These are phyloP conservation scores for Suillus brevipes DNA, from an alignment of 768 basidiomycete species.

Conservation along the genomic window DNA sequence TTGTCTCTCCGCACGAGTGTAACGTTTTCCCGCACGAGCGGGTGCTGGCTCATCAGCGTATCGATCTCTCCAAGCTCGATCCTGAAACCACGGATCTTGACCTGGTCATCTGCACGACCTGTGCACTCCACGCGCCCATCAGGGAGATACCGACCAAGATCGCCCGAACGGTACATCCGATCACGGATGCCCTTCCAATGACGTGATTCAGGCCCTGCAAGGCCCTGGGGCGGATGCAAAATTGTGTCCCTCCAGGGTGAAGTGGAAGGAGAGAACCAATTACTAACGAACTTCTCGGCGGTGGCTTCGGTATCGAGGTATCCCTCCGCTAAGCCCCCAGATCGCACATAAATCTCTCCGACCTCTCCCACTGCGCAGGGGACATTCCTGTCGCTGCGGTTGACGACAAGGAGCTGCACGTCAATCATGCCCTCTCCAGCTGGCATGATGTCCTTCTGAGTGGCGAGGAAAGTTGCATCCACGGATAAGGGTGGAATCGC, in stretches of 20 bases:
- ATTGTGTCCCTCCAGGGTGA: slow-evolving; percentile 70
- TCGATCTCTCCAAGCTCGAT: slow-evolving; percentile 99
- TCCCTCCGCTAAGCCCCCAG: slow-evolving; percentile 93
- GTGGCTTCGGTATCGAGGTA: slow-evolving; percentile 86
- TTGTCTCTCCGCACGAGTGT: slow-evolving; percentile 96
- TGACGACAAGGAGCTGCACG: slow-evolving; percentile 95
- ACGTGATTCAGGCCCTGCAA: slow-evolving; percentile 69
- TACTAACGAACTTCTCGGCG: slow-evolving; percentile 87
- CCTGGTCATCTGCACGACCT: slow-evolving; percentile 96
- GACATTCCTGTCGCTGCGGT: slow-evolving; percentile 79
- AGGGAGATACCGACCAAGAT: slow-evolving; percentile 91
- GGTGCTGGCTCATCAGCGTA: slow-evolving; percentile 91
- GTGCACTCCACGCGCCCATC: slow-evolving; percentile 95
- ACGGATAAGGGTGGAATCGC: slow-evolving; percentile 80
- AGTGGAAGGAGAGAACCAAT: slow-evolving; percentile 76
- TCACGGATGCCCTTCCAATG: slow-evolving; percentile 96
- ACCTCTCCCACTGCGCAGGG: slow-evolving; percentile 95
- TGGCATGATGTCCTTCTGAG: slow-evolving; percentile 97
- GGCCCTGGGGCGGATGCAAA: slow-evolving; percentile 51
- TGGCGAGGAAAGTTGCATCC: slow-evolving; percentile 88
- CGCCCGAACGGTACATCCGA: slow-evolving; percentile 96
- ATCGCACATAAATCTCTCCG: slow-evolving; percentile 97
- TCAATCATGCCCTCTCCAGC: slow-evolving; percentile 98
- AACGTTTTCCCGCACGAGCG: slow-evolving; percentile 94
- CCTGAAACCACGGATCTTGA: slow-evolving; percentile 98